A percentile compares a stretch with the other conserved stretches of the same genome.
Evolutionary conservation across 148 eudicot species (phyloP).

Genomic region (Camellia granthamiana): DNA sequence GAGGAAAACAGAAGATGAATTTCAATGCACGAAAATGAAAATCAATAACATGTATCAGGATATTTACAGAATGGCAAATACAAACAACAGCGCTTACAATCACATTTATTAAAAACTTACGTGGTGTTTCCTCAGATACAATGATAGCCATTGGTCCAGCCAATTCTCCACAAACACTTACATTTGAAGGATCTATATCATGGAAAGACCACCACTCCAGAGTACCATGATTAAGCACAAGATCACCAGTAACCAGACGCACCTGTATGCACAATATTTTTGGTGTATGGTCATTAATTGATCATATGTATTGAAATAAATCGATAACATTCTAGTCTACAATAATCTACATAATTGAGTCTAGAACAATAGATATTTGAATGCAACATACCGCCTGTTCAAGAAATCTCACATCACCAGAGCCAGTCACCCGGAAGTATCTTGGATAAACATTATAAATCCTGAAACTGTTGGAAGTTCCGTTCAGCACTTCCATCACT

Average conservation of each 20-base stretch:
- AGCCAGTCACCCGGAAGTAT: conserved; percentile 32
- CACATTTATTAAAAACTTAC: conserved; percentile 9
- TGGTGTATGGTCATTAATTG: too few species aligned
- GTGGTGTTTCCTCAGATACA: conserved; percentile 36
- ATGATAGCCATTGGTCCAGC: conserved; percentile 30
- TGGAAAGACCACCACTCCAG: conserved; percentile 31
- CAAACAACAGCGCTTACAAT: too few species aligned
- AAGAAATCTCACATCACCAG: conserved; percentile 29
- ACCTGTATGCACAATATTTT: conserved; percentile 11
- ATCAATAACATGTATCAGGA: neutral
- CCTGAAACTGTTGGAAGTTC: conserved; percentile 20
- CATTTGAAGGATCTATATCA: conserved; percentile 19
- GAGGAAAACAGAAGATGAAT: neutral
- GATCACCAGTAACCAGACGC: conserved; percentile 19
- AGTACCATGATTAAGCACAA: conserved; percentile 24
- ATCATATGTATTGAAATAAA: too few species aligned
- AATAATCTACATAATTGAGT: neutral
- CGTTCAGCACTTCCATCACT: conserved; percentile 23
- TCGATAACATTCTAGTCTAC: neutral
- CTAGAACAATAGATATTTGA: neutral
- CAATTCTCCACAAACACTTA: conserved; percentile 25
- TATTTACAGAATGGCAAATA: neutral
- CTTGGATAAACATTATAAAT: conserved; percentile 22
- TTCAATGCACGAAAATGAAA: neutral
- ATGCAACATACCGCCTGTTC: conserved; percentile 23